Conservation (phyloP, 1,284 basidiomycete species). For the Golubevia pallescens region DNA sequence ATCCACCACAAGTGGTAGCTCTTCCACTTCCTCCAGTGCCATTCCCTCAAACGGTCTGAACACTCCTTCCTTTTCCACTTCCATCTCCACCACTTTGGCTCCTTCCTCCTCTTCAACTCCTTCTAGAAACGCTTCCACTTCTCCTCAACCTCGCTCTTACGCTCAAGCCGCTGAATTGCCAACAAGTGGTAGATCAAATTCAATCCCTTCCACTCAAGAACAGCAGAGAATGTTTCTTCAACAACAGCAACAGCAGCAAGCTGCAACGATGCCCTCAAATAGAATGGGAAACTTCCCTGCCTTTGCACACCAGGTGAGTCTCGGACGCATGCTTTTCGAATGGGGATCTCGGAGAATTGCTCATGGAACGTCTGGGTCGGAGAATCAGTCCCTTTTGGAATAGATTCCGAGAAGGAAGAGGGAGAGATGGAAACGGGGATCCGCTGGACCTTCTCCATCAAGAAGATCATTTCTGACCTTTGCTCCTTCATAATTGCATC, state of each 20-base stretch:
- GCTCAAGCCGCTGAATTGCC: conserved; percentile 5
- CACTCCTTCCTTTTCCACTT: conserved; percentile 1
- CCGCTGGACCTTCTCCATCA: conserved; percentile 2
- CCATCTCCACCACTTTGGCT: conserved; percentile 5
- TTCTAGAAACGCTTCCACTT: conserved; percentile 4
- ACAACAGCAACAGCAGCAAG: conserved; percentile 6
- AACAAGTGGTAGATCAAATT: neutral
- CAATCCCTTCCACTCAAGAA: neutral
- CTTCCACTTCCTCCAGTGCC: neutral
- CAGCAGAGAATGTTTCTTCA: conserved; percentile 1
- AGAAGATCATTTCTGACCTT: conserved; percentile 1
- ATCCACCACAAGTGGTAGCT: neutral
- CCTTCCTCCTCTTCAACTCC: neutral
- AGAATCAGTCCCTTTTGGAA: neutral
- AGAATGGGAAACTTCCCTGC: neutral
- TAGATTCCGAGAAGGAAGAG: conserved; percentile 2
- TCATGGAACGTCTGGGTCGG: neutral
- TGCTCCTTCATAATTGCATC: neutral
- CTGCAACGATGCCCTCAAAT: neutral
- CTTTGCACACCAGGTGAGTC: neutral
- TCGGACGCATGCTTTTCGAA: neutral
- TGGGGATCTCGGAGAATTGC: neutral
- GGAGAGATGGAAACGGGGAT: conserved; percentile 9
- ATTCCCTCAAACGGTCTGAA: neutral
- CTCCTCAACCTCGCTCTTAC: conserved; percentile 10